Percentiles rank a stretch among this genome's conserved stretches.
These are phyloP conservation scores for Trametopsis cervina DNA, from an alignment of 768 basidiomycete species.

Conservation along the genomic window DNA sequence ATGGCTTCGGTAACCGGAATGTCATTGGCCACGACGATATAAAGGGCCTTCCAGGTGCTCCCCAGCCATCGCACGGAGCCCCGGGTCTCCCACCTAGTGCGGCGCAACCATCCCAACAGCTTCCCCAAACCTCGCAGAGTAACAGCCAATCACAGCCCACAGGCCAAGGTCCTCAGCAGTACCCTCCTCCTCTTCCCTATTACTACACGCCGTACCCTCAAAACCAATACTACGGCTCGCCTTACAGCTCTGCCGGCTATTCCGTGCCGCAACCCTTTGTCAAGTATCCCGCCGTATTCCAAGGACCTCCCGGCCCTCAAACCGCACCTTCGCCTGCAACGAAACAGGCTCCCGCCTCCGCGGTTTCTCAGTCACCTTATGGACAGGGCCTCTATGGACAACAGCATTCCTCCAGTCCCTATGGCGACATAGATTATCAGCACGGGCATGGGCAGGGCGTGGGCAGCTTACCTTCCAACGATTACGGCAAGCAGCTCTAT, in stretches of 20 bases:
- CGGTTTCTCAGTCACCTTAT: conserved; percentile 54
- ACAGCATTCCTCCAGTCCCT: conserved; percentile 42
- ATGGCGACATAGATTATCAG: conserved; percentile 48
- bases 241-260: conserved; percentile 56
- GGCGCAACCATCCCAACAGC: conserved; percentile 51
- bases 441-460: conserved; percentile 43
- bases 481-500: conserved; percentile 41
- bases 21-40: conserved; percentile 70
- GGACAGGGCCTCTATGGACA: conserved; percentile 63
- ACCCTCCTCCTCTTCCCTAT: conserved; percentile 55
- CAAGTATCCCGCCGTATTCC: conserved; percentile 75
- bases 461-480: conserved; percentile 30
- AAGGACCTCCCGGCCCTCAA: conserved; percentile 62
- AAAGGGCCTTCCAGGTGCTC: conserved; percentile 58
- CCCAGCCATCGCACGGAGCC: conserved; percentile 37
- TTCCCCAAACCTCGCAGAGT: conserved; percentile 39
- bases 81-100: conserved; percentile 45
- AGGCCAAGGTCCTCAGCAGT: conserved; percentile 59
- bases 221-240: conserved; percentile 69
- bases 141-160: conserved; percentile 50
- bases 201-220: conserved; percentile 61
- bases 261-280: conserved; percentile 60
- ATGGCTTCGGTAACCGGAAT: conserved; percentile 57
- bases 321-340: conserved; percentile 56
- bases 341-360: conserved; percentile 57